Conservation (phyloP, 176 grass and related monocot genomes). For the Phoenix dactylifera region DNA sequence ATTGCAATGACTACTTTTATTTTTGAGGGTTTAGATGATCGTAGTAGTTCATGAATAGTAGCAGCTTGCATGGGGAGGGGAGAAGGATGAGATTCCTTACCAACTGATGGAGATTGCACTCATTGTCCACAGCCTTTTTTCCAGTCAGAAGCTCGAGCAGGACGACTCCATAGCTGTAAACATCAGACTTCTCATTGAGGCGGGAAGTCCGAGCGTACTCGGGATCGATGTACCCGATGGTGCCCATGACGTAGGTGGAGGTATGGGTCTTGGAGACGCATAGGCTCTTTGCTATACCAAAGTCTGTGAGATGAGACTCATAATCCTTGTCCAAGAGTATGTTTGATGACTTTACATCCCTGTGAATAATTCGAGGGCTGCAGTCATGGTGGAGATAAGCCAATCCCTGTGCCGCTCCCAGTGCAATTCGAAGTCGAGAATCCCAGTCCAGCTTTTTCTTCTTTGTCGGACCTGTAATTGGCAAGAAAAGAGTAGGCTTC, state of each 20-base stretch:
- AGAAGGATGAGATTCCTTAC: conserved; percentile 40
- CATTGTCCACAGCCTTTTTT: conserved; percentile 69
- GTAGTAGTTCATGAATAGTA: background rate
- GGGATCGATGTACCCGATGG: conserved; percentile 90
- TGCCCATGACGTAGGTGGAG: conserved; percentile 90
- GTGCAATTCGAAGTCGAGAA: conserved; percentile 55
- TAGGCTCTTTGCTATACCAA: conserved; percentile 85
- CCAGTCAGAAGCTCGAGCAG: conserved; percentile 86
- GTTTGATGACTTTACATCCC: conserved; percentile 88
- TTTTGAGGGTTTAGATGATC: conserved; percentile 24
- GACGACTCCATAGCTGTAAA: conserved; percentile 84
- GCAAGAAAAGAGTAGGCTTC: background rate
- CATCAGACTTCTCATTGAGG: conserved; percentile 82
- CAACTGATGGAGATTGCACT: conserved; percentile 91
- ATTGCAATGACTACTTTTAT: conserved; percentile 8
- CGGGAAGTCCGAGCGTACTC: conserved; percentile 82
- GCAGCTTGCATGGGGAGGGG: background rate
- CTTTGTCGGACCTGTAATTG: conserved; percentile 43
- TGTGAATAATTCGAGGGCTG: conserved; percentile 72
- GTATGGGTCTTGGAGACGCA: conserved; percentile 82
- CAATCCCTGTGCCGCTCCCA: conserved; percentile 77
- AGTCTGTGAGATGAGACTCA: conserved; percentile 73
- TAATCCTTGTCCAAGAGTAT: conserved; percentile 83
- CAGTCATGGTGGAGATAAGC: conserved; percentile 92
- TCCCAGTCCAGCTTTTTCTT: conserved; percentile 80